These are phyloP conservation scores for Beauveria varroae DNA, from an alignment of 2,329 filamentous ascomycete genomes.

Conservation along the genomic window DNA sequence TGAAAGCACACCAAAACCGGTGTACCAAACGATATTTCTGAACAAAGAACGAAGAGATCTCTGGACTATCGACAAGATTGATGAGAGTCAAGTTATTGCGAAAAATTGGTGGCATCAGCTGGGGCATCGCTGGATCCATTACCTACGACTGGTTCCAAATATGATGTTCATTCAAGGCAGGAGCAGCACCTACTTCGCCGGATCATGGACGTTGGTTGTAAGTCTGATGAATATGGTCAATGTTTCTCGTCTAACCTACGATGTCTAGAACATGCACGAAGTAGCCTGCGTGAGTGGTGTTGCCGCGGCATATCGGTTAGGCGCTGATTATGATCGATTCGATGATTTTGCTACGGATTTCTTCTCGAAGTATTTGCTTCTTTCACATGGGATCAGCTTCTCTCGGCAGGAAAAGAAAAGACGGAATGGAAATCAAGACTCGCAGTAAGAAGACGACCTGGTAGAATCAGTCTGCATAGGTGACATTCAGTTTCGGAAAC, in stretches of 20 bases:
- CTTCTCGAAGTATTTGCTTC: conserved; percentile 37
- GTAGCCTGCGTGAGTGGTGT: conserved; percentile 64
- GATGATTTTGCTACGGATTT: conserved; percentile 45
- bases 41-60: conserved; percentile 48
- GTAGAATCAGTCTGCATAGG: background rate
- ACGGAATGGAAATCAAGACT: background rate
- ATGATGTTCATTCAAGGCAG: conserved; percentile 66
- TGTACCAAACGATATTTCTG: conserved; percentile 65
- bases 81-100: conserved; percentile 51
- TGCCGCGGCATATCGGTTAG: conserved; percentile 61
- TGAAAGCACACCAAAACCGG: conserved; percentile 40
- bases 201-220: conserved; percentile 62
- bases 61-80: conserved; percentile 54
- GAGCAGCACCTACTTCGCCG: conserved; percentile 55
- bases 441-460: background rate
- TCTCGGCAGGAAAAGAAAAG: conserved; percentile 26
- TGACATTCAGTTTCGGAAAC: background rate
- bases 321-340: conserved; percentile 55
- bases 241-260: background rate
- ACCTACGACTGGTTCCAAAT: conserved; percentile 57
- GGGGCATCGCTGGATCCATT: conserved; percentile 57
- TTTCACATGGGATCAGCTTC: conserved; percentile 37
- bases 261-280: conserved; percentile 55
- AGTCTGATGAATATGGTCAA: conserved; percentile 12
- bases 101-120: conserved; percentile 64